A percentile compares a stretch with the other conserved stretches of the same genome.
phyloP scores from a whole-genome alignment of 108 stramenopile genomes.

The Craspedostauros australis region DNA sequence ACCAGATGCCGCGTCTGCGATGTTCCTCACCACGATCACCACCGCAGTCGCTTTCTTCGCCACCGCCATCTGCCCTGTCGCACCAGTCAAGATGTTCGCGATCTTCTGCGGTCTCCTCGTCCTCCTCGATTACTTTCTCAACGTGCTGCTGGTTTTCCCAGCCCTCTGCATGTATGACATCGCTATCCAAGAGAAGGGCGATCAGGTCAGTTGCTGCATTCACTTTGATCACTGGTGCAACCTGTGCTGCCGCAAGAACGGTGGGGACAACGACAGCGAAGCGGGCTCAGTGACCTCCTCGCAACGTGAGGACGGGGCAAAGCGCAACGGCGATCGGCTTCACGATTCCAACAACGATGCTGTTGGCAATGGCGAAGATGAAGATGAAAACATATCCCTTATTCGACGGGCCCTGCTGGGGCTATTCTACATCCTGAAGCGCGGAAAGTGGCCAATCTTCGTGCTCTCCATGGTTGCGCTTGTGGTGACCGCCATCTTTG shows the following conservation, averaged over 20 bases:
- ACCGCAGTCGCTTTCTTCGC: slow-evolving; percentile 53
- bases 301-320: too few relatives aligned
- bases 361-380: slow-evolving; percentile 8
- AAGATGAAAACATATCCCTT: slow-evolving; percentile 10
- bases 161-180: slow-evolving; percentile 49
- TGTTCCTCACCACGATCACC: slow-evolving; percentile 47
- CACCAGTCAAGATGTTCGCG: slow-evolving; percentile 42
- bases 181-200: neutral
- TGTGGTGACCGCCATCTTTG: slow-evolving; percentile 18
- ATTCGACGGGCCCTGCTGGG: slow-evolving; percentile 28
- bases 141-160: slow-evolving; percentile 40
- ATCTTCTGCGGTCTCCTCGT: slow-evolving; percentile 52
- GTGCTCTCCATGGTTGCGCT: slow-evolving; percentile 11
- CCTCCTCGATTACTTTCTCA: slow-evolving; percentile 40
- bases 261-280: too few relatives aligned
- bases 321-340: too few relatives aligned
- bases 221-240: too few relatives aligned
- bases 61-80: slow-evolving; percentile 45
- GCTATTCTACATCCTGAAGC: slow-evolving; percentile 32
- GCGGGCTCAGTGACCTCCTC: too few relatives aligned
- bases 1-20: slow-evolving; percentile 53
- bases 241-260: too few relatives aligned
- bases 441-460: slow-evolving; percentile 25
- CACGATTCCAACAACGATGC: too few relatives aligned
- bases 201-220: too few relatives aligned